A percentile compares a stretch with the other conserved stretches of the same genome.
phyloP scores from a whole-genome alignment of 1,284 basidiomycete species.

The Moesziomyces parantarcticus region DNA sequence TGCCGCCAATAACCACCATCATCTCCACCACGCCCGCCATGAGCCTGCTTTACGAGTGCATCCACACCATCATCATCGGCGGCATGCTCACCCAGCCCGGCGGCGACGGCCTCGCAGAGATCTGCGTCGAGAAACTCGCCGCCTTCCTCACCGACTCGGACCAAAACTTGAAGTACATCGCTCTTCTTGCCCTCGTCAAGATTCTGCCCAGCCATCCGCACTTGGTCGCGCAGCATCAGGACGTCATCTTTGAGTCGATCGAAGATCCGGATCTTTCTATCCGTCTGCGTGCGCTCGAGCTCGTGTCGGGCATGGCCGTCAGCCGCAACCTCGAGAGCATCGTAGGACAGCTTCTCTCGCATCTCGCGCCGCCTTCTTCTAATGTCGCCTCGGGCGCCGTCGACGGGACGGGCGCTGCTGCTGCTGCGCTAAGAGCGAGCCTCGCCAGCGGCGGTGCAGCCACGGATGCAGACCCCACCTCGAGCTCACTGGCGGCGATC shows the following conservation, averaged over 20 bases:
- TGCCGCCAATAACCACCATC: slow-evolving; percentile 90
- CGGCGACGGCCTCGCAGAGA: slow-evolving; percentile 78
- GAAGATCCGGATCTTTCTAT: slow-evolving; percentile 95
- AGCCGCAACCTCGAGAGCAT: slow-evolving; percentile 85
- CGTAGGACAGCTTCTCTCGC: slow-evolving; percentile 84
- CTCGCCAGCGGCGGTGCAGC: slow-evolving; percentile 70
- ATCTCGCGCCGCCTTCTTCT: slow-evolving; percentile 76
- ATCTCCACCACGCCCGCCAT: slow-evolving; percentile 96
- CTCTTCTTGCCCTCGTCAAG: slow-evolving; percentile 91
- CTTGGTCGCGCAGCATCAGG: slow-evolving; percentile 90
- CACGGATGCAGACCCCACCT: slow-evolving; percentile 49
- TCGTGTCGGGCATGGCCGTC: slow-evolving; percentile 90
- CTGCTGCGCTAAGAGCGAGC: slow-evolving; percentile 68
- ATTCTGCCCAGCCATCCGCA: slow-evolving; percentile 92
- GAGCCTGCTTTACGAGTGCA: slow-evolving; percentile 95
- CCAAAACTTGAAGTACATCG: slow-evolving; percentile 95
- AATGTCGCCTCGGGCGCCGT: neutral
- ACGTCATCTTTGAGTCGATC: slow-evolving; percentile 87
- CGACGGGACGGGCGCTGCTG: slow-evolving; percentile 67
- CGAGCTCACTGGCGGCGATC: slow-evolving; percentile 30
- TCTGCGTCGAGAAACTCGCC: slow-evolving; percentile 92
- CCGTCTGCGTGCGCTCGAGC: slow-evolving; percentile 90
- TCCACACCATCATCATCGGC: slow-evolving; percentile 96
- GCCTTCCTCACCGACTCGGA: slow-evolving; percentile 90
- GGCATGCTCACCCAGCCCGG: slow-evolving; percentile 78